Conservation (phyloP, 768 basidiomycete genomes). For the Cystobasidium tubakii region DNA sequence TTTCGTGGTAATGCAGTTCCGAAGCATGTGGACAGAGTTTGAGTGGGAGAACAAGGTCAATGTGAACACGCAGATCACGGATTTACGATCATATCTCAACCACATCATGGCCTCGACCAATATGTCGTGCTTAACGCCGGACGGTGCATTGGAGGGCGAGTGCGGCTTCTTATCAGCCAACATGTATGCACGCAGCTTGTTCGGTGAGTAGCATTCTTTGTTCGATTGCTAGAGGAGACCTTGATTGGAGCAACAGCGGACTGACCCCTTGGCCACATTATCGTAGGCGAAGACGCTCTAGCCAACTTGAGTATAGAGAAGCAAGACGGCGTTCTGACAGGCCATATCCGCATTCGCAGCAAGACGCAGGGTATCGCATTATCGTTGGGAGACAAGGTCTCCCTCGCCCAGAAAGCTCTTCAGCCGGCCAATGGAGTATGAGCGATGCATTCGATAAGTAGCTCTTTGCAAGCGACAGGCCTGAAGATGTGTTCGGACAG, state of each 20-base stretch:
- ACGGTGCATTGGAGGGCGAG: constrained; percentile 78
- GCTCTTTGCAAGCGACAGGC: too few relatives aligned
- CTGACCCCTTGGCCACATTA: neutral
- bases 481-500: too few relatives aligned
- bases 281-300: constrained; percentile 81
- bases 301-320: constrained; percentile 91
- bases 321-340: constrained; percentile 70
- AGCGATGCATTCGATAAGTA: too few relatives aligned
- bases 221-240: too few relatives aligned
- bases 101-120: constrained; percentile 96
- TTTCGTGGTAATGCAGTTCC: constrained; percentile 63
- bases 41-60: constrained; percentile 99
- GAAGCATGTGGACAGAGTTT: constrained; percentile 99
- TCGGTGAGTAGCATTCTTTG: constrained; percentile 58
- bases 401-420: constrained; percentile 31
- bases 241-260: neutral
- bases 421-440: constrained; percentile 22
- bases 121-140: constrained; percentile 93
- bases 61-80: constrained; percentile 75
- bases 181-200: constrained; percentile 88
- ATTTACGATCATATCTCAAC: constrained; percentile 60
- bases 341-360: constrained; percentile 90
- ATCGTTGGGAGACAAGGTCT: constrained; percentile 76
- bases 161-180: constrained; percentile 96
- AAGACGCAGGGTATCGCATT: constrained; percentile 97